These are phyloP conservation scores for Diaporthe ilicicola DNA, from an alignment of 2,329 filamentous ascomycete genomes.

Conservation along the genomic window DNA sequence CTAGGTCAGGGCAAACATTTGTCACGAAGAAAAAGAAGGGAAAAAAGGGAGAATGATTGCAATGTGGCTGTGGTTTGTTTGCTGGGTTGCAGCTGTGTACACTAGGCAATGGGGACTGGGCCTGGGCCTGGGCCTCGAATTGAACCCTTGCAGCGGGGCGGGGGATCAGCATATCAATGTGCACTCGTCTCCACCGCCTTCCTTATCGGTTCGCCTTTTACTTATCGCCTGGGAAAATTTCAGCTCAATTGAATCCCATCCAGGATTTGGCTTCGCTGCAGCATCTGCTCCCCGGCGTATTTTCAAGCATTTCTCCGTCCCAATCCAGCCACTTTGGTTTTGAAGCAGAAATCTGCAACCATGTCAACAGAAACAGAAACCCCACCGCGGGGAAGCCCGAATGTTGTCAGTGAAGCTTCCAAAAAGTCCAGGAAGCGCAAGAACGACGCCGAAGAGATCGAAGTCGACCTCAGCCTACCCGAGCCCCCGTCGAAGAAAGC, in stretches of 20 bases:
- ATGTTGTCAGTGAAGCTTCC: slow-evolving; percentile 34
- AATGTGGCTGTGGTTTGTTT: not conserved
- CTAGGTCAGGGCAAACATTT: not conserved
- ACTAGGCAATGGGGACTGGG: too few relatives aligned
- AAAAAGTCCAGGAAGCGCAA: slow-evolving; percentile 74
- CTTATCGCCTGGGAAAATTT: slow-evolving; percentile 23
- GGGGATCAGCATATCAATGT: not conserved
- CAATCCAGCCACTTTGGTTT: not conserved
- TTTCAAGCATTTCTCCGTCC: not conserved
- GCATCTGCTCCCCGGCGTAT: not conserved
- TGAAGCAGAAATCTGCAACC: not conserved
- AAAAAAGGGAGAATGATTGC: not conserved
- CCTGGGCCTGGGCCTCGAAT: not conserved
- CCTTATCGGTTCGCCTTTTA: not conserved
- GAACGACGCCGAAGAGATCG: slow-evolving; percentile 74
- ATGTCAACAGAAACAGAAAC: slow-evolving; percentile 25
- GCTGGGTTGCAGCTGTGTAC: not conserved
- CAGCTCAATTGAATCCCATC: not conserved
- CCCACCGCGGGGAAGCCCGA: slow-evolving; percentile 1
- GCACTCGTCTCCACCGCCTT: slow-evolving; percentile 4
- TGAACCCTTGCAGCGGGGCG: not conserved
- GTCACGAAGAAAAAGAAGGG: not conserved
- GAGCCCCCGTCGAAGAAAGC: slow-evolving; percentile 96
- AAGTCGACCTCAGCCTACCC: slow-evolving; percentile 88
- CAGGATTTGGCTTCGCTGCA: not conserved